Base-by-base conservation (phyloP, 768 basidiomycete species). In the Cystofilobasidium macerans region DNA sequence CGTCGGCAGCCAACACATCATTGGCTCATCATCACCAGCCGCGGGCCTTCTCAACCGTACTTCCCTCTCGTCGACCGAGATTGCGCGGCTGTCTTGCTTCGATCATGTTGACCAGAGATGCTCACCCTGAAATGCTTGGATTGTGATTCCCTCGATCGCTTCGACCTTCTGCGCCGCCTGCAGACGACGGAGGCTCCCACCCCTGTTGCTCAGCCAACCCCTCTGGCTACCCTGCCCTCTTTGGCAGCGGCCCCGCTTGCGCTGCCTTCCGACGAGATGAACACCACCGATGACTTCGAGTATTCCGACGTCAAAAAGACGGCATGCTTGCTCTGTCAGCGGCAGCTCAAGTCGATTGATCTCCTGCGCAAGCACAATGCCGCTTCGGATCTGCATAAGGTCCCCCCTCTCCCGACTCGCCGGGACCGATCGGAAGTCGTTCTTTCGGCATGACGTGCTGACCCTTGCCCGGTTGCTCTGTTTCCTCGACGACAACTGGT, bases 331-430 rank as follows among this genome's bases (percentile, higher is more conserved):
- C 83, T 99, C 18, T 99, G 95, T 74, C 84, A 90, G 45, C 82
- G 95, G 35, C 88, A 93, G 73, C 92, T 99, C 83, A 97, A 94
- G 77, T 79, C 82, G 4, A 71, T 86, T 65, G 91, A 94, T 30
- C 85, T 89, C 70, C 81, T 99, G 47, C 85, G 82, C 72, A 84
- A 90, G 22, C 95, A 99, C 75, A 91, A 88, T 74, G 86, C 85
- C 71, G 89, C 89, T 78, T 99, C 95, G 30, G 88, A 88, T 74
- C 78, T 99, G 69, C 95, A 99, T 78, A 98, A 97, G 88, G 94
- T 67, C 42, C 58, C 57, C 71, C 72, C 75, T 69, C 75, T 65
- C 68, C 43, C 70, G 47, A 67, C 75, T 62, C 68, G 69, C 69
- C 74, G 28, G 47, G 56, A 57, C n/a, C 28, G 13, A 7, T n/a